phyloP scores from a whole-genome alignment of 805 yeast species.

The Metschnikowia similis region DNA sequence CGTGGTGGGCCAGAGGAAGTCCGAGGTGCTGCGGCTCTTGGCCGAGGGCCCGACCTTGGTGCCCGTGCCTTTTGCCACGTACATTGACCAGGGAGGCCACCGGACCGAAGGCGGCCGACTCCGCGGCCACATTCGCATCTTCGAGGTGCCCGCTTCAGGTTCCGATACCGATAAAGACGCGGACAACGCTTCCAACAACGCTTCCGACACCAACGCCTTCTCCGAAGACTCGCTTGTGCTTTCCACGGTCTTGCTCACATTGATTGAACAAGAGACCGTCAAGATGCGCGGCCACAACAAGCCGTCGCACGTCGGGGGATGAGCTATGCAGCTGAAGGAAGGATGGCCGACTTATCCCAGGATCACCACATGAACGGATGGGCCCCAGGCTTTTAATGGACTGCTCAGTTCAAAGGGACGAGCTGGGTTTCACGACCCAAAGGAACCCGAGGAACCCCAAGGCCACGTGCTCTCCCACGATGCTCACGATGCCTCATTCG shows the following conservation, averaged over 20 bases:
- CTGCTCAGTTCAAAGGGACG: too few species aligned
- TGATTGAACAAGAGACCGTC: slow-evolving; percentile 31
- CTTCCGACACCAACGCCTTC: slow-evolving; percentile 1
- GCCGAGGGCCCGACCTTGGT: slow-evolving; percentile 18
- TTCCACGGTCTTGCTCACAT: slow-evolving; percentile 22
- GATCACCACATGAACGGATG: too few species aligned
- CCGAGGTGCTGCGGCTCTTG: slow-evolving; percentile 18
- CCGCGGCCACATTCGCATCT: slow-evolving; percentile 21
- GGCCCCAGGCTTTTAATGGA: too few species aligned
- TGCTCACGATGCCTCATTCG: too few species aligned
- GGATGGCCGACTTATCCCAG: too few species aligned
- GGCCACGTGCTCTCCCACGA: too few species aligned
- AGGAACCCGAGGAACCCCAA: too few species aligned
- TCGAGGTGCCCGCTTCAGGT: slow-evolving; percentile 6
- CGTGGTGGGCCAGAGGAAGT: slow-evolving; percentile 20
- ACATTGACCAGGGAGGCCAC: slow-evolving; percentile 23
- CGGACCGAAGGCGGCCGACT: slow-evolving; percentile 19
- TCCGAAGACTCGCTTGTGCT: slow-evolving; percentile 21
- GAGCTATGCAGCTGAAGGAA: too few species aligned
- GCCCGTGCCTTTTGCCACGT: slow-evolving; percentile 28
- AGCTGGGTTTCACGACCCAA: too few species aligned
- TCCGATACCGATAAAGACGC: too few species aligned
- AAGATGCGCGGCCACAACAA: slow-evolving; percentile 31
- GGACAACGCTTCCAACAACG: too few species aligned
- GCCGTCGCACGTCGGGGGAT: slow-evolving; percentile 15